phyloP scores from a whole-genome alignment of 2,329 filamentous ascomycete species.

The Fusarium zealandicum region DNA sequence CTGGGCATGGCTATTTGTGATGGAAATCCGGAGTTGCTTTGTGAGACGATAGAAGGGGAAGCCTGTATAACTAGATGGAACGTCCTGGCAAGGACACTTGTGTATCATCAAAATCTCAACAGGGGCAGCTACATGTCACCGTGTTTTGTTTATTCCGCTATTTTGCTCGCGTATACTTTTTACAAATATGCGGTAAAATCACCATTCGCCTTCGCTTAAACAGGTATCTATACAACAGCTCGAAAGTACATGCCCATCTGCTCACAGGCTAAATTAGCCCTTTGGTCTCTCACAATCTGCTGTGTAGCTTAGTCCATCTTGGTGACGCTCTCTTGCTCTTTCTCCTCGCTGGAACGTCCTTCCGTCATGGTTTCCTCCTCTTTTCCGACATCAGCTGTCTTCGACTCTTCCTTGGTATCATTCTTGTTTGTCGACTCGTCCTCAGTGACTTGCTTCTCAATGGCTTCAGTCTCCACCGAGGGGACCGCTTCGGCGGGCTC shows the following conservation, averaged over 20 bases:
- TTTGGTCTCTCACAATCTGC: constrained; percentile 30
- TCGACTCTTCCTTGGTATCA: constrained; percentile 12
- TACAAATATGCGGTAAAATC: constrained; percentile 36
- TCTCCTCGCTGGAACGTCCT: constrained; percentile 16
- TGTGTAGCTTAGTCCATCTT: constrained; percentile 22
- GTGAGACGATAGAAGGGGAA: constrained; percentile 34
- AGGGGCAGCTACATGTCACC: constrained; percentile 20
- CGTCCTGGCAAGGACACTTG: constrained; percentile 25
- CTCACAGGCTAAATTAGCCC: constrained; percentile 28
- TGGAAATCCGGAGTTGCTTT: constrained; percentile 21
- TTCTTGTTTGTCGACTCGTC: constrained; percentile 10
- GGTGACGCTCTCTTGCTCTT: constrained; percentile 10
- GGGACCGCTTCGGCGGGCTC: background rate
- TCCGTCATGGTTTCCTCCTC: constrained; percentile 20
- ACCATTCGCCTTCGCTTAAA: constrained; percentile 45
- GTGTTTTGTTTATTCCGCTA: constrained; percentile 12
- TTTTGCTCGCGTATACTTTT: constrained; percentile 19
- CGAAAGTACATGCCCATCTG: constrained; percentile 30
- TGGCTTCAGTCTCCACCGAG: constrained; percentile 1
- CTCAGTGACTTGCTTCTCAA: constrained; percentile 8
- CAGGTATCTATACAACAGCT: constrained; percentile 43
- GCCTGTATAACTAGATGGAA: constrained; percentile 40
- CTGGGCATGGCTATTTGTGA: background rate
- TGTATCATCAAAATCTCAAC: constrained; percentile 39
- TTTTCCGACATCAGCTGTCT: constrained; percentile 6